A percentile compares a stretch with the other conserved stretches of the same genome.
phyloP scores from a whole-genome alignment of 2,329 filamentous ascomycete species.

The Cladosporium sp. region DNA sequence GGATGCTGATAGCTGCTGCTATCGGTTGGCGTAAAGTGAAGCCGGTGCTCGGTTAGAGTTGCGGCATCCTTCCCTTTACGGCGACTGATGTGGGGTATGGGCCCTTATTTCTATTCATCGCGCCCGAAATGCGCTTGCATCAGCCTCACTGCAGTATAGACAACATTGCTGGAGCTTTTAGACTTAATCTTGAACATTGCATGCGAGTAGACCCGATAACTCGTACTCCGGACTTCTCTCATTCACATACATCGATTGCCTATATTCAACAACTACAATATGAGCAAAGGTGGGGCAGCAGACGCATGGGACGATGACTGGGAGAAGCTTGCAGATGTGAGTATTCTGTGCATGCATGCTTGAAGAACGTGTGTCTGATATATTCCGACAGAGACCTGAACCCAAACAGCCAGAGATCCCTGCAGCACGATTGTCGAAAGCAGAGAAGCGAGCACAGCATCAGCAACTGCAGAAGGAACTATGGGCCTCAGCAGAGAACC shows the following conservation, averaged over 20 bases:
- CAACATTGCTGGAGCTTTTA: background rate
- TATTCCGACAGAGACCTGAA: constrained; percentile 12
- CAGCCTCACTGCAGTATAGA: background rate
- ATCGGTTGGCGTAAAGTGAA: background rate
- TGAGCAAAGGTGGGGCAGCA: constrained; percentile 50
- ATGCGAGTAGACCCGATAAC: background rate
- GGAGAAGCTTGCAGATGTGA: constrained; percentile 68
- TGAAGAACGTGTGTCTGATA: background rate
- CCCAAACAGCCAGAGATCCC: constrained; percentile 38
- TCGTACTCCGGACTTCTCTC: too few relatives aligned
- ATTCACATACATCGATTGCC: background rate
- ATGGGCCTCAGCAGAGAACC: constrained; percentile 85
- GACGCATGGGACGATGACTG: constrained; percentile 93
- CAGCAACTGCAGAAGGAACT: constrained; percentile 77
- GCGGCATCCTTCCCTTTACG: background rate
- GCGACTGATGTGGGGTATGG: background rate
- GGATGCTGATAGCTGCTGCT: background rate
- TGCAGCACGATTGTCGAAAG: constrained; percentile 59
- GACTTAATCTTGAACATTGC: background rate
- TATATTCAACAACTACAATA: constrained; percentile 19
- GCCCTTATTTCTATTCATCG: background rate
- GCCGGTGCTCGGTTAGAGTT: background rate
- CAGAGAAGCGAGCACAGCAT: constrained; percentile 75
- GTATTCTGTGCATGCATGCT: background rate
- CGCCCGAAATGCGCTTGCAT: background rate